phyloP scores from a whole-genome alignment of 495 filamentous ascomycete genomes.

The Alectoria sarmentosa region DNA sequence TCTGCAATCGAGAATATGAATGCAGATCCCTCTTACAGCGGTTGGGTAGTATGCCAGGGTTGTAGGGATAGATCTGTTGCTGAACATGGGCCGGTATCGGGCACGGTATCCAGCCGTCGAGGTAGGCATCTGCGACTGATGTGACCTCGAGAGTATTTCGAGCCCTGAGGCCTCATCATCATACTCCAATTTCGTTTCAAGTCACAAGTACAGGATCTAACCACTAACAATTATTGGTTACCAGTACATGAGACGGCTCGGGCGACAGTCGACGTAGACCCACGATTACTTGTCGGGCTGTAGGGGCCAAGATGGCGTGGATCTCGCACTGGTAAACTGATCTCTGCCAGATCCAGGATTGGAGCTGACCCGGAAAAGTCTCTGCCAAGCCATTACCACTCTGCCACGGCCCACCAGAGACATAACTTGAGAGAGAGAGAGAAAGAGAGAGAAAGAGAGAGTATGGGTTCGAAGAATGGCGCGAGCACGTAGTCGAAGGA shows the following conservation, averaged over 20 bases:
- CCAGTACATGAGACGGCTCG: conserved; percentile 7
- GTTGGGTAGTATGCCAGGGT: background rate
- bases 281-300: conserved; percentile 13
- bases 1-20: background rate
- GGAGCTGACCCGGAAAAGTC: background rate
- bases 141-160: background rate
- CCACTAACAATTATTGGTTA: background rate
- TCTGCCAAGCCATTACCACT: background rate
- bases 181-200: background rate
- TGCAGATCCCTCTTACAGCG: background rate
- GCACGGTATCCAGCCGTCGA: background rate
- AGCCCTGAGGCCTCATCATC: background rate
- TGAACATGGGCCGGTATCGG: background rate
- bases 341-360: background rate
- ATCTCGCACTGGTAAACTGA: background rate
- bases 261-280: conserved; percentile 11
- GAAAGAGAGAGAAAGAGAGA: no score
- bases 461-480: background rate
- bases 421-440: background rate
- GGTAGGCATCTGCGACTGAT: background rate
- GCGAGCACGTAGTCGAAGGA: background rate
- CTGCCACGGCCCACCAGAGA: background rate
- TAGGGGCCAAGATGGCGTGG: conserved; percentile 2
- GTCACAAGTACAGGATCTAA: background rate
- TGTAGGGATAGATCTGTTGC: background rate